A percentile compares a stretch with the other conserved stretches of the same genome.
These are phyloP conservation scores for Rutstroemia sp. DNA, from an alignment of 2,329 filamentous ascomycete genomes.

Conservation along the genomic window DNA sequence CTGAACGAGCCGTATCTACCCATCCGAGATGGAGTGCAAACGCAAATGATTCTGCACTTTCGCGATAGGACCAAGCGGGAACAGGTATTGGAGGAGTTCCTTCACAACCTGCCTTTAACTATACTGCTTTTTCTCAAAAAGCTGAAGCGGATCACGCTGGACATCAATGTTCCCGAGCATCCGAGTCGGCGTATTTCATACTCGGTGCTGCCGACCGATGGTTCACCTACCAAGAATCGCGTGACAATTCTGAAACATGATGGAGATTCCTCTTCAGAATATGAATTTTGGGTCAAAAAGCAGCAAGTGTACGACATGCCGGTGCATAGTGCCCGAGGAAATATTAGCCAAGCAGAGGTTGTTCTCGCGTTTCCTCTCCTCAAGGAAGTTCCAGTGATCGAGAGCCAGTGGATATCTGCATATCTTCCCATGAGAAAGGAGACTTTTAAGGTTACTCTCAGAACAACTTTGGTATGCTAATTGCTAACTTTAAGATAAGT, in stretches of 20 bases:
- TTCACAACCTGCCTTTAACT: not conserved
- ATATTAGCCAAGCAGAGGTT: not conserved
- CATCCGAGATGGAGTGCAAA: not conserved
- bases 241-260: not conserved
- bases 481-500: slow-evolving; percentile 23
- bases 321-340: not conserved
- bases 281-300: slow-evolving; percentile 16
- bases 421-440: slow-evolving; percentile 11
- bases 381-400: not conserved
- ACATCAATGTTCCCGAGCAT: not conserved
- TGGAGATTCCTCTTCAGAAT: not conserved
- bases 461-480: not conserved
- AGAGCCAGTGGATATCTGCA: slow-evolving; percentile 9
- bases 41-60: not conserved
- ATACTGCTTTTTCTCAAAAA: not conserved
- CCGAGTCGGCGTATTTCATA: too few species aligned
- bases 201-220: too few species aligned
- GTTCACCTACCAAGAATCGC: too few species aligned
- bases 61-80: not conserved
- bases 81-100: not conserved
- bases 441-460: slow-evolving; percentile 6
- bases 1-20: not conserved
- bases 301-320: not conserved
- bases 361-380: slow-evolving; percentile 1
- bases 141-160: not conserved